These are phyloP conservation scores for Ephemerocybe angulata DNA, from an alignment of 768 basidiomycete genomes.

Conservation along the genomic window DNA sequence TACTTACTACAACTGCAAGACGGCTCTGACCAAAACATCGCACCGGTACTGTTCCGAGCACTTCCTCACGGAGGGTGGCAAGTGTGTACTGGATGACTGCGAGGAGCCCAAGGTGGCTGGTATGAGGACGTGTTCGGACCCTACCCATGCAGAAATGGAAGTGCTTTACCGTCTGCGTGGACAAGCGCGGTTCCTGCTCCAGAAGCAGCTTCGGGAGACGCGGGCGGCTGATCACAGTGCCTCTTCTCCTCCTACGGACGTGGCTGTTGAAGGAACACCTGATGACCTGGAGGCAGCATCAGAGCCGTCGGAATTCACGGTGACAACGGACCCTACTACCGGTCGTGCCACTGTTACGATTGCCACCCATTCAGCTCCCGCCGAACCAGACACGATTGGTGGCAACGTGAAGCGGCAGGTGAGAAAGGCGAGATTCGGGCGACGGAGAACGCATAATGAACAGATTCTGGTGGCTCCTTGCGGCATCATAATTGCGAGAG, in stretches of 20 bases:
- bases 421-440: conserved; percentile 21
- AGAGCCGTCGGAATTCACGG: not conserved
- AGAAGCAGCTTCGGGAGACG: conserved; percentile 1
- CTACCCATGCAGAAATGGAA: conserved; percentile 9
- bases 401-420: no score
- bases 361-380: no score
- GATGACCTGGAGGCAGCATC: not conserved
- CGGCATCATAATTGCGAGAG: conserved; percentile 25
- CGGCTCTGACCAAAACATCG: conserved; percentile 8
- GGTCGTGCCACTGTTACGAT: no score
- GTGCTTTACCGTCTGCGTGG: conserved; percentile 1
- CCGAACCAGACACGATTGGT: no score
- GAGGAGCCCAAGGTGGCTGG: no score
- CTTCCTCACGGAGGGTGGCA: conserved; percentile 7
- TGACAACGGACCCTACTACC: no score
- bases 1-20: conserved; percentile 9
- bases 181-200: conserved; percentile 7
- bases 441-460: conserved; percentile 26
- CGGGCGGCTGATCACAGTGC: conserved; percentile 4
- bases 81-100: not conserved
- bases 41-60: conserved; percentile 12
- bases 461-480: conserved; percentile 27
- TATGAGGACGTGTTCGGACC: conserved; percentile 3
- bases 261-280: not conserved
- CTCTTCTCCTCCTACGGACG: not conserved